Evolutionary conservation across 805 yeast genomes (phyloP).

Genomic region (Yarrowia deformans): DNA sequence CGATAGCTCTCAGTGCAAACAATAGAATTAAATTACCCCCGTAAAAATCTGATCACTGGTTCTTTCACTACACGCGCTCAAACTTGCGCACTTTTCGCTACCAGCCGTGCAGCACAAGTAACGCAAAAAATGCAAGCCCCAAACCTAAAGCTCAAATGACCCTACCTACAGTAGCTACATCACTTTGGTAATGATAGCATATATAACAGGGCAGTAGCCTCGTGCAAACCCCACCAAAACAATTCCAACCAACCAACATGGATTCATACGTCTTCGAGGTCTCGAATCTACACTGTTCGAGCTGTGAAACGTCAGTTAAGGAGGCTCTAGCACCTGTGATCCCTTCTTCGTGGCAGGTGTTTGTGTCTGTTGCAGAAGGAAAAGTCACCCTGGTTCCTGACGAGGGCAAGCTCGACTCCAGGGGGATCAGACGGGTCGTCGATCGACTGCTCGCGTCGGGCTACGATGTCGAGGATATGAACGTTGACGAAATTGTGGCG

Average conservation of each 20-base stretch:
- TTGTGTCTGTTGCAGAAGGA: constrained; percentile 26
- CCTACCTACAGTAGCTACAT: too few species aligned
- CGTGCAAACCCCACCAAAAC: not conserved
- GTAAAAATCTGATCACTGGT: not conserved
- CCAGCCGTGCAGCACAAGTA: constrained; percentile 35
- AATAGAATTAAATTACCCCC: too few species aligned
- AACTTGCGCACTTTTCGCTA: constrained; percentile 33
- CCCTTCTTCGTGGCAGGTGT: constrained; percentile 31
- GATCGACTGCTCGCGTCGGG: constrained; percentile 24
- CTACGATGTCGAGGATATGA: constrained; percentile 38
- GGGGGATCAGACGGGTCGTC: not conserved
- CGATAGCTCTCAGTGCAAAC: too few species aligned
- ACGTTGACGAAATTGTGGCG: constrained; percentile 48
- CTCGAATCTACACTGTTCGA: constrained; percentile 30
- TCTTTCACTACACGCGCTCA: not conserved
- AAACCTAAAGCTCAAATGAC: not conserved
- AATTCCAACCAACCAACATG: not conserved
- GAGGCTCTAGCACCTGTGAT: constrained; percentile 24
- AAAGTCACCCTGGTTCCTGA: constrained; percentile 34
- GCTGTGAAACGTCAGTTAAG: constrained; percentile 29
- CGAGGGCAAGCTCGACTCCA: constrained; percentile 24
- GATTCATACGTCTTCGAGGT: constrained; percentile 29
- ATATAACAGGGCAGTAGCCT: not conserved
- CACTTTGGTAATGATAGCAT: too few species aligned
- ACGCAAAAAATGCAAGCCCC: constrained; percentile 16